Base-by-base conservation (phyloP, 345 rosid genomes). In the Lepidium africanum region DNA sequence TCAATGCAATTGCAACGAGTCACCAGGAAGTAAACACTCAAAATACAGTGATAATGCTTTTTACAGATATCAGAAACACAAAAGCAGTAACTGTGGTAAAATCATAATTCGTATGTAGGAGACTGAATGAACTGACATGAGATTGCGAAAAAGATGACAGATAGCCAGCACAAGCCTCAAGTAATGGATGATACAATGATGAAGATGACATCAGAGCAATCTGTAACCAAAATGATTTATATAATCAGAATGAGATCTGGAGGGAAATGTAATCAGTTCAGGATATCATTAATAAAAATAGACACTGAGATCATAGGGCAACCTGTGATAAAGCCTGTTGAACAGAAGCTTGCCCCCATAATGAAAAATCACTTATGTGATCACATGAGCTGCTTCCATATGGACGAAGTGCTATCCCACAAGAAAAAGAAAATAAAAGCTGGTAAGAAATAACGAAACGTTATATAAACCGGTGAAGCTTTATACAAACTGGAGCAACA, bases 261-360 rank as follows among this genome's bases (percentile, higher is more conserved):
- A 48, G 10, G 10, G 37, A 25, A 53, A 27, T 40, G 43, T 12
- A 46, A 10, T 30, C 39, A 19, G 37, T 33, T 30, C 19, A 32
- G 15, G 35, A 45, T 6, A 56, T 6, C 25, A 33, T 15, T 7
- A 16, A 21, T 14, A 5, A 47, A 33, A 36, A 35, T 45, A 10
- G 43, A 46, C 56, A 47, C 8, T 9, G 47, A 43, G 38, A 63
- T 21, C 53, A 39, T n/a, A 43, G 53, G 16, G 50, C 68, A 52
- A 89, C 96, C 87, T 87, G 92, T 51, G 89, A 83, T 52, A 87
- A 74, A 59, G 96, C 89, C 73, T 79, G 90, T 53, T 83, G 86
- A 43, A 85, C 84, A 77, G 77, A 80, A 60, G 83, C 82, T 73
- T 87, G 96, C 63, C 73, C 82, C 96, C 96, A 89, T 32, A 59